Conservation (phyloP, 2,329 filamentous ascomycete species). For the Aureobasidium uvarum region DNA sequence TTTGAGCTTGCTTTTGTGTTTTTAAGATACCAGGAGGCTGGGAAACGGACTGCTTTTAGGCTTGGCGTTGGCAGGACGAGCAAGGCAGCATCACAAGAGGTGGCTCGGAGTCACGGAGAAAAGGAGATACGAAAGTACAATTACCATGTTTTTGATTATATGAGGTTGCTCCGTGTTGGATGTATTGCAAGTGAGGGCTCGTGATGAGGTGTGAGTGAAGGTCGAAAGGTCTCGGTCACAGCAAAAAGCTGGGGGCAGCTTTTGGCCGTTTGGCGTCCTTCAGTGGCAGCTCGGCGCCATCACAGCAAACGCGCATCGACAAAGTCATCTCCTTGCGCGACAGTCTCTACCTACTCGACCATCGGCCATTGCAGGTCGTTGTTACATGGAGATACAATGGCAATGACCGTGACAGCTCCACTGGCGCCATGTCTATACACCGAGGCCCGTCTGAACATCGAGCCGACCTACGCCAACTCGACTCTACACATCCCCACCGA, state of each 20-base stretch:
- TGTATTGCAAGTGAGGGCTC: not conserved
- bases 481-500: conserved; percentile 63
- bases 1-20: conserved; percentile 25
- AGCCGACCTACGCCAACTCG: conserved; percentile 66
- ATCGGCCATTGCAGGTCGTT: not conserved
- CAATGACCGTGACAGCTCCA: conserved; percentile 57
- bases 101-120: conserved; percentile 5
- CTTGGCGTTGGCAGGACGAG: conserved; percentile 24
- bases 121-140: not conserved
- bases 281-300: conserved; percentile 10
- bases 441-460: conserved; percentile 81
- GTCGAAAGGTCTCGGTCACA: not conserved
- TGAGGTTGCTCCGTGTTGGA: not conserved
- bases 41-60: conserved; percentile 14
- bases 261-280: conserved; percentile 12
- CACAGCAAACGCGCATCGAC: conserved; percentile 17
- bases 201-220: not conserved
- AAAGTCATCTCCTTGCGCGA: not conserved
- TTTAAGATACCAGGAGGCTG: conserved; percentile 18
- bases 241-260: conserved; percentile 17
- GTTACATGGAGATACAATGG: conserved; percentile 20
- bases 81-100: conserved; percentile 7
- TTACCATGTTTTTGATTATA: not conserved
- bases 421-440: conserved; percentile 71
- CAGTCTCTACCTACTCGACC: not conserved